Base-by-base conservation (phyloP, 495 filamentous ascomycete species). In the Aspergillus steynii region DNA sequence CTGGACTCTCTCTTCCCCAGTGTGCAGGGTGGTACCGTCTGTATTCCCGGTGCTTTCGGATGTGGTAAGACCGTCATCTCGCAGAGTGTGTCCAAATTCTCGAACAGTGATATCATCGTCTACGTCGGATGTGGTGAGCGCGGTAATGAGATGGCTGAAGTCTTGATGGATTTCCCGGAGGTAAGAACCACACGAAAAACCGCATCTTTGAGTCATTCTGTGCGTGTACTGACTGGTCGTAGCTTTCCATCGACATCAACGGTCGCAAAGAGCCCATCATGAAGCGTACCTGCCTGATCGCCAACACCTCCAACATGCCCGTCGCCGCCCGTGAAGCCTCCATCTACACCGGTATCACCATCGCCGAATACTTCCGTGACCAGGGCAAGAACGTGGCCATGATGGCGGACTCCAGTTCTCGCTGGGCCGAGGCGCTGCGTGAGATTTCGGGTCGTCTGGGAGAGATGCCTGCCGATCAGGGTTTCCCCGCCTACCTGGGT, bases 261-360 rank as follows among this genome's bases (percentile, higher is more conserved):
- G 95, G 95, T 66, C 92, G 93, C 69, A 88, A 92, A 80, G 96
- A 98, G 73, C 92, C 95, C 60, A 98, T 99, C 83, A 99, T 99
- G 95, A 99, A 98, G 85, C 96, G 95, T 68, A 98, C 95, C 55
- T 93, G 92, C 48, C 84, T 99, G 56, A 97, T 99, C 73, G 95
- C 95, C 70, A 99, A 99, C 75, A 99, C 95, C 29, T 99, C 95
- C 60, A 99, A 99, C 82, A 99, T 99, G 95, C 95, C 95, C 63
- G 95, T 99, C 70, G 95, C 95, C 59, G 95, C 95, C 55, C 93
- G 95, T 79, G 95, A 99, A 76, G 95, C 95, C 61, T 99, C 95
- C 50, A 99, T 99, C 71, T 99, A 98, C 79, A 99, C 95, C 37
- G 95, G 96, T 73, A 98, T 98, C 66, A 98, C 95, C 2, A 89